These are phyloP conservation scores for Rhizopus delemar DNA, from an alignment of 371 early-diverging fungal species.

Conservation along the genomic window DNA sequence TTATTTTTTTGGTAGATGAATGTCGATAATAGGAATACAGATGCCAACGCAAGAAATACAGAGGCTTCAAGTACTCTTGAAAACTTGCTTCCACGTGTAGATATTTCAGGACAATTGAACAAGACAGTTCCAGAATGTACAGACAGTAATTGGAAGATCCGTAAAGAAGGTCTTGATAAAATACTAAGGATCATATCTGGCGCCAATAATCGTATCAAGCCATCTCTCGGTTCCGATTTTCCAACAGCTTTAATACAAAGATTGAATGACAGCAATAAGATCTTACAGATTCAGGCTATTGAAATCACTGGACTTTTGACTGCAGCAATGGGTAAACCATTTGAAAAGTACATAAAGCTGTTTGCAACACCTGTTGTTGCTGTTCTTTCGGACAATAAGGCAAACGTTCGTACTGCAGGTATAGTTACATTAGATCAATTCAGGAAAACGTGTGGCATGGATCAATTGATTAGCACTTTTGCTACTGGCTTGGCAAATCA, in stretches of 20 bases:
- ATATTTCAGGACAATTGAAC: conserved; percentile 58
- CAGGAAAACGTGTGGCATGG: conserved; percentile 66
- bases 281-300: conserved; percentile 71
- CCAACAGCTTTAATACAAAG: conserved; percentile 78
- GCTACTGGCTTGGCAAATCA: conserved; percentile 72
- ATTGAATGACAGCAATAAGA: conserved; percentile 89
- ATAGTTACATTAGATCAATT: conserved; percentile 72
- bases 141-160: conserved; percentile 91
- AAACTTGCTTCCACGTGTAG: conserved; percentile 85
- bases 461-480: conserved; percentile 64
- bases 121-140: conserved; percentile 62
- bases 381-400: conserved; percentile 87
- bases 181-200: conserved; percentile 68
- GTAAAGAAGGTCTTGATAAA: conserved; percentile 90
- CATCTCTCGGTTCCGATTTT: conserved; percentile 81
- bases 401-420: conserved; percentile 80
- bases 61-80: conserved; percentile 46
- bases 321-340: conserved; percentile 81
- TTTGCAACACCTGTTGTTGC: conserved; percentile 64
- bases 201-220: conserved; percentile 82
- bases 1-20: conserved; percentile 3
- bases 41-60: conserved; percentile 44
- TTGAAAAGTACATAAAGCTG: conserved; percentile 69
- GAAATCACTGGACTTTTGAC: conserved; percentile 76
- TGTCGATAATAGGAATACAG: conserved; percentile 23